phyloP scores from a whole-genome alignment of 139 green algal genomes.

The Chlorella sp. region DNA sequence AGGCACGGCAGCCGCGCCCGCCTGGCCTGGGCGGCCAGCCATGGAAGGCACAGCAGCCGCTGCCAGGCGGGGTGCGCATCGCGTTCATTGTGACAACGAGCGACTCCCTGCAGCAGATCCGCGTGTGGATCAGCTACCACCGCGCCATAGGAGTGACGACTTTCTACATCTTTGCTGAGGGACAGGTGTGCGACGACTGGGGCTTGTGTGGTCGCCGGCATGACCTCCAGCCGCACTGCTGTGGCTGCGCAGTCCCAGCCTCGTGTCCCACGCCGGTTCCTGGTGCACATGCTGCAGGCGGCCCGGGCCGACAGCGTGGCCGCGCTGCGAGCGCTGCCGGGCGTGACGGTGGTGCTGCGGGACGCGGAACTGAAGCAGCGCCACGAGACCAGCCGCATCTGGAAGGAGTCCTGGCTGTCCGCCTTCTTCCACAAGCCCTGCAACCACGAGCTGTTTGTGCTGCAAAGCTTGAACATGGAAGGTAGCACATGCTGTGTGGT shows the following conservation, averaged over 20 bases:
- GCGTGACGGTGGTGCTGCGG: constrained; percentile 58
- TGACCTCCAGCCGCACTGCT: not conserved
- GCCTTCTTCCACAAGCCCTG: constrained; percentile 90
- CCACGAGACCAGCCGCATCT: constrained; percentile 67
- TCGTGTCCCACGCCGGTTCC: too few relatives aligned
- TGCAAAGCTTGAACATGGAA: constrained; percentile 88
- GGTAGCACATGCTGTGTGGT: constrained; percentile 11
- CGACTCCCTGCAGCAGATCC: constrained; percentile 58
- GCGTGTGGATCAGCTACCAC: constrained; percentile 69
- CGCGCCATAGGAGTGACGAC: constrained; percentile 54
- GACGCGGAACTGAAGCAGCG: constrained; percentile 55
- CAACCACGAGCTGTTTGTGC: constrained; percentile 93
- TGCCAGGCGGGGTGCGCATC: constrained; percentile 38
- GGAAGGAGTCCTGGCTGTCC: constrained; percentile 89
- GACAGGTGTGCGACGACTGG: constrained; percentile 36
- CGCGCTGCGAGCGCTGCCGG: constrained; percentile 42
- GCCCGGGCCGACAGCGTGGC: constrained; percentile 17
- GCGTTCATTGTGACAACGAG: constrained; percentile 71
- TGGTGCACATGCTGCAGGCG: constrained; percentile 52
- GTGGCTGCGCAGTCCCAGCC: too few relatives aligned
- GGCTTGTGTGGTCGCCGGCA: too few relatives aligned
- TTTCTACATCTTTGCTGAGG: constrained; percentile 79
- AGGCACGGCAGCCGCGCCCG: not conserved
- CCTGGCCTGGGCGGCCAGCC: not conserved
- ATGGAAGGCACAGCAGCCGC: not conserved